phyloP scores from a whole-genome alignment of 1,284 basidiomycete species.

The Mixia osmundae region DNA sequence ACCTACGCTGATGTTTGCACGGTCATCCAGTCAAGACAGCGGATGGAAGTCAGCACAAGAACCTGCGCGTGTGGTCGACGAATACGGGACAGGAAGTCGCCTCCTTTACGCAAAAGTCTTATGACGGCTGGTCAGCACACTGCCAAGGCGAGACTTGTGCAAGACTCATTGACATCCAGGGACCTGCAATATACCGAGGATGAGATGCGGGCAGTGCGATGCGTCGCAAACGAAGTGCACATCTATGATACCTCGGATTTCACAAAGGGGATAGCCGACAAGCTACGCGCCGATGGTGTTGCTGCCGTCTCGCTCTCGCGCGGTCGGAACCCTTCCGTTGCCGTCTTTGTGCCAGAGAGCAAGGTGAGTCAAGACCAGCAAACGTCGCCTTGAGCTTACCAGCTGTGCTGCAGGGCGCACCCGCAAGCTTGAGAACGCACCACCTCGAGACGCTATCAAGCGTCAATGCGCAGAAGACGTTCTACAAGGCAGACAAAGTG shows the following conservation, averaged over 20 bases:
- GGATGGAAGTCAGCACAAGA: slow-evolving; percentile 59
- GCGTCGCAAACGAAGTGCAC: slow-evolving; percentile 63
- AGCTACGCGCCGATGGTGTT: slow-evolving; percentile 57
- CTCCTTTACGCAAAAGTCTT: slow-evolving; percentile 57
- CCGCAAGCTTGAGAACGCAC: slow-evolving; percentile 69
- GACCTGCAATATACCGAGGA: slow-evolving; percentile 76
- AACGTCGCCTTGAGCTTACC: not conserved
- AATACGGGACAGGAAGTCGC: slow-evolving; percentile 57
- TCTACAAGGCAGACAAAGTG: slow-evolving; percentile 87
- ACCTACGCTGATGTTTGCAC: not conserved
- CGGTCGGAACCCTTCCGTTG: slow-evolving; percentile 57
- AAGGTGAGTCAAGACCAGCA: slow-evolving; percentile 31
- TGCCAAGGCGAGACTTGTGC: not conserved
- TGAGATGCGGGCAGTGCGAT: slow-evolving; percentile 66
- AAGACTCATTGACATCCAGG: no score
- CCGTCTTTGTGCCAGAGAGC: slow-evolving; percentile 80
- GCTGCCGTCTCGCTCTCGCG: slow-evolving; percentile 51
- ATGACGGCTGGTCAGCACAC: slow-evolving; percentile 44
- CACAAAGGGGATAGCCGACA: slow-evolving; percentile 51
- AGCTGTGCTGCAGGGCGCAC: slow-evolving; percentile 41
- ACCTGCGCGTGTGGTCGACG: slow-evolving; percentile 59
- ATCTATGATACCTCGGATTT: slow-evolving; percentile 52
- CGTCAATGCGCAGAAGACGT: slow-evolving; percentile 59
- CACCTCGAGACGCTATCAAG: slow-evolving; percentile 39
- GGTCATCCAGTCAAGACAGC: slow-evolving; percentile 38